Evolutionary conservation across 2,329 filamentous ascomycete species (phyloP).

Genomic region (Harringtonia aguacate): DNA sequence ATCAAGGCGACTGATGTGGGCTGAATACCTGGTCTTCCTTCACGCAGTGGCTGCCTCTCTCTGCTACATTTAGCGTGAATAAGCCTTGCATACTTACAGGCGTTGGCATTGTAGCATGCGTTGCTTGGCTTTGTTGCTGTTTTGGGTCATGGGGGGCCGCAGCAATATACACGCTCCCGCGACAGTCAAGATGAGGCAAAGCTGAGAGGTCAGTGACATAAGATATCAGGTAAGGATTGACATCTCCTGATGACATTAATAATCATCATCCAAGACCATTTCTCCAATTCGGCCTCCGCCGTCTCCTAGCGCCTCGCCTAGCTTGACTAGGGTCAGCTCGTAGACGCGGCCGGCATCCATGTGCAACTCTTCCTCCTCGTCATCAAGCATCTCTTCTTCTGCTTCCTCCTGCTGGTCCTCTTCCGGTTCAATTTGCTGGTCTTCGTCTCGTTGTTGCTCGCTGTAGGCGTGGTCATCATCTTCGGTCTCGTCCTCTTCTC

Average conservation of each 20-base stretch:
- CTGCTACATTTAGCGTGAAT: too few species aligned
- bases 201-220: too few species aligned
- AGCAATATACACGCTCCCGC: too few species aligned
- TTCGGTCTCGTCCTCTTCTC: conserved; percentile 26
- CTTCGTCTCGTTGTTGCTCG: not conserved
- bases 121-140: too few species aligned
- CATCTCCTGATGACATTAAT: not conserved
- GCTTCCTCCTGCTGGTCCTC: conserved; percentile 13
- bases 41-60: too few species aligned
- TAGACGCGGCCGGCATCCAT: conserved; percentile 70
- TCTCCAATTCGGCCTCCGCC: conserved; percentile 4
- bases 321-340: conserved; percentile 64
- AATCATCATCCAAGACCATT: not conserved
- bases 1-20: too few species aligned
- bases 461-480: not conserved
- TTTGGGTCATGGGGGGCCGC: too few species aligned
- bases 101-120: too few species aligned
- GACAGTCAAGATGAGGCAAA: too few species aligned
- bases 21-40: too few species aligned
- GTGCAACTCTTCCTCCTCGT: conserved; percentile 31
- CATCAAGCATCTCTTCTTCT: conserved; percentile 14
- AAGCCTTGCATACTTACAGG: too few species aligned
- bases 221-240: too few species aligned
- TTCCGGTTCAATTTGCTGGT: conserved; percentile 1
- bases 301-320: conserved; percentile 56